Conservation (phyloP, 331 rosid genomes). For the Pyrus hybrid region DNA sequence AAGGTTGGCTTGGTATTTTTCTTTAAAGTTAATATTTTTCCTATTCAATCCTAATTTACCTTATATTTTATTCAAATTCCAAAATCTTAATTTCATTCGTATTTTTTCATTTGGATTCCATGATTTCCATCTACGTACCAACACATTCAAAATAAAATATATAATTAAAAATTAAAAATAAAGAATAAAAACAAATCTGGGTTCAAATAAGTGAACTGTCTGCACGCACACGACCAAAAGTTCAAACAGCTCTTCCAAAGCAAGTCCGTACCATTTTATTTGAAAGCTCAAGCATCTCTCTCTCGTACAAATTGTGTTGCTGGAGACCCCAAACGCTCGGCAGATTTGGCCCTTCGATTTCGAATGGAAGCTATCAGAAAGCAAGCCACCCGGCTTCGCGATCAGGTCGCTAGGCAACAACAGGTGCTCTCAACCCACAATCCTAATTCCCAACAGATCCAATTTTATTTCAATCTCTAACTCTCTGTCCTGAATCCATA, state of each 20-base stretch:
- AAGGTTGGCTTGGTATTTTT: too few species aligned
- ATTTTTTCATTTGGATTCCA: too few species aligned
- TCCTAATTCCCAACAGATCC: conserved; percentile 25
- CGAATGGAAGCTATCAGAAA: conserved; percentile 93
- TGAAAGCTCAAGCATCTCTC: not conserved
- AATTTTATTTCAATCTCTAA: conserved; percentile 10
- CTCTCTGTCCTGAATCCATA: not conserved
- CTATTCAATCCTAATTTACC: too few species aligned
- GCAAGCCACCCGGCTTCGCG: conserved; percentile 91
- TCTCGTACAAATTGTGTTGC: not conserved
- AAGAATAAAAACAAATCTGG: not conserved
- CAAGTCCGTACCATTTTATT: not conserved
- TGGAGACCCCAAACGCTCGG: not conserved
- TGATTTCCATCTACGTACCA: too few species aligned
- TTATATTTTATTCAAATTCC: too few species aligned
- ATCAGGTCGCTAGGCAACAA: conserved; percentile 94
- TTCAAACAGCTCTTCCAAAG: not conserved
- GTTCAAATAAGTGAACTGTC: not conserved
- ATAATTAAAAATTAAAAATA: too few species aligned
- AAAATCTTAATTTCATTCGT: too few species aligned
- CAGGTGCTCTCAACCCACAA: conserved; percentile 47
- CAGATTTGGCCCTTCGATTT: conserved; percentile 2
- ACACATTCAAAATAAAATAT: too few species aligned
- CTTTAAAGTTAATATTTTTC: too few species aligned
- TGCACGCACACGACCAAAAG: not conserved